Percentiles rank a stretch among this genome's conserved stretches.
Evolutionary conservation across 2,329 filamentous ascomycete genomes (phyloP).

Genomic region (Bipolaris cookei): DNA sequence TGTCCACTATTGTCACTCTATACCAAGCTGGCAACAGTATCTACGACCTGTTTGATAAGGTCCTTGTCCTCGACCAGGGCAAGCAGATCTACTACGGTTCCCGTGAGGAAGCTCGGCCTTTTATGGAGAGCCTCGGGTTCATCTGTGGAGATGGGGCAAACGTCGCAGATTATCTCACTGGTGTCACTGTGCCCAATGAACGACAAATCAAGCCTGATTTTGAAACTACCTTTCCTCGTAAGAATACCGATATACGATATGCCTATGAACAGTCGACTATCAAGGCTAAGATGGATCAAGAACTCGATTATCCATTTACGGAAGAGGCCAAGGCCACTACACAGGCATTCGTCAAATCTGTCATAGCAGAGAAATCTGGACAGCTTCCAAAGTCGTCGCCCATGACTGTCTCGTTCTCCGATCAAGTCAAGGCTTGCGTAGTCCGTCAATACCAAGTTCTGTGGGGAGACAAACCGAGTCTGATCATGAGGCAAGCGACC

Average conservation of each 20-base stretch:
- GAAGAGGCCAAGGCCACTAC: conserved; percentile 51
- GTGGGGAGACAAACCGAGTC: conserved; percentile 68
- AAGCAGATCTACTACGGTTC: conserved; percentile 77
- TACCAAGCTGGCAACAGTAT: conserved; percentile 60
- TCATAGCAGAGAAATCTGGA: conserved; percentile 62
- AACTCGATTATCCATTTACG: conserved; percentile 64
- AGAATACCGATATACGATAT: conserved; percentile 51
- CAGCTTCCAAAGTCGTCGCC: conserved; percentile 61
- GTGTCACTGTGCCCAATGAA: conserved; percentile 63
- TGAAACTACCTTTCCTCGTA: conserved; percentile 52
- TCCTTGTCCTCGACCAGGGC: conserved; percentile 75
- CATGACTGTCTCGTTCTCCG: conserved; percentile 50
- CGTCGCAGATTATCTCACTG: conserved; percentile 77
- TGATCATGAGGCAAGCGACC: conserved; percentile 66
- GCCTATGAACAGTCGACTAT: conserved; percentile 60
- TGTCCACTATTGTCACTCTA: conserved; percentile 61
- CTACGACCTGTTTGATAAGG: conserved; percentile 73
- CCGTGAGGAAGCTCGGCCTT: conserved; percentile 63
- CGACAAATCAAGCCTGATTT: conserved; percentile 50
- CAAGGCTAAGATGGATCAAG: conserved; percentile 57
- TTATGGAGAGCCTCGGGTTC: conserved; percentile 73
- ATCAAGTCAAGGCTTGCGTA: conserved; percentile 62
- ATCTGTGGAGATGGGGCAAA: conserved; percentile 67
- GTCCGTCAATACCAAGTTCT: conserved; percentile 69
- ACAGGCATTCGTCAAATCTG: conserved; percentile 60